Conservation (phyloP, 176 grass and related monocot species). For the Carex cristatella region DNA sequence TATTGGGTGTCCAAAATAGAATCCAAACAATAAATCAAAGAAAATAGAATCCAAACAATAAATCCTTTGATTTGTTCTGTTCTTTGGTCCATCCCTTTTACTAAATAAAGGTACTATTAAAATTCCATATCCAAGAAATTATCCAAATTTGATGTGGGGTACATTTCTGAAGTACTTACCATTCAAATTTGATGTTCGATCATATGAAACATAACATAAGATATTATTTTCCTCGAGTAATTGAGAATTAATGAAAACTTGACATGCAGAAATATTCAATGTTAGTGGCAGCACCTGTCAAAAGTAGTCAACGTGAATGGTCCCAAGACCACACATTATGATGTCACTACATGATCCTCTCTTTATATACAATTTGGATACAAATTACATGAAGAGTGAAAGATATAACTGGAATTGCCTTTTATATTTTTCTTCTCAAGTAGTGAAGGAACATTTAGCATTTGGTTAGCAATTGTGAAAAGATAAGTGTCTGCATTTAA, state of each 20-base stretch:
- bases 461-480: background rate
- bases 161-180: background rate
- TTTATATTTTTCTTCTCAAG: background rate
- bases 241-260: background rate
- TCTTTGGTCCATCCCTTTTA: background rate
- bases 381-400: background rate
- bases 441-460: background rate
- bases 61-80: background rate
- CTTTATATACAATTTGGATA: background rate
- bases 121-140: background rate
- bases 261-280: background rate
- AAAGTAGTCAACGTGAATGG: background rate
- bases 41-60: background rate
- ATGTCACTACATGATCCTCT: background rate
- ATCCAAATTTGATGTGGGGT: background rate
- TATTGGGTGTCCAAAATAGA: background rate
- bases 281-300: background rate
- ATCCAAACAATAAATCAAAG: background rate
- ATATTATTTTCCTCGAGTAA: background rate
- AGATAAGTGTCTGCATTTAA: background rate
- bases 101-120: background rate
- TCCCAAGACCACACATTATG: background rate
- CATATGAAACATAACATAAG: background rate
- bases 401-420: background rate
- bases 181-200: background rate